These are phyloP conservation scores for Leccinum obscurum DNA, from an alignment of 768 basidiomycete genomes.

Conservation along the genomic window DNA sequence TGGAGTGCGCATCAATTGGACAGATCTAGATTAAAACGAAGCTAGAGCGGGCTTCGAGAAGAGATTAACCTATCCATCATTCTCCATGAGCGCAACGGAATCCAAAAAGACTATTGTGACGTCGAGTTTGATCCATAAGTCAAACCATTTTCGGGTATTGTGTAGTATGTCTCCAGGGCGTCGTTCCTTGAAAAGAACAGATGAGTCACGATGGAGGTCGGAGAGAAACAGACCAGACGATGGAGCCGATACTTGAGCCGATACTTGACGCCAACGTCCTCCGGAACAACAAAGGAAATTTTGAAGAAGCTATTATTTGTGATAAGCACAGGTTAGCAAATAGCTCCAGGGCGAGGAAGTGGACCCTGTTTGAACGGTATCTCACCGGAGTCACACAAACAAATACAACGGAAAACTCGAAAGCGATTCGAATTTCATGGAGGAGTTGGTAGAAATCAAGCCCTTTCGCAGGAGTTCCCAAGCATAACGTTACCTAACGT, in stretches of 20 bases:
- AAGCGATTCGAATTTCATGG: neutral
- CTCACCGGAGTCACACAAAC: neutral
- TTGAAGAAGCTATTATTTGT: too few species aligned
- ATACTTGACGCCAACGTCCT: neutral
- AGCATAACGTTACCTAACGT: too few species aligned
- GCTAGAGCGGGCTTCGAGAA: neutral
- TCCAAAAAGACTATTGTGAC: neutral
- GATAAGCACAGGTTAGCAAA: neutral
- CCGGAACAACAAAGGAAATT: neutral
- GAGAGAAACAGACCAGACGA: neutral
- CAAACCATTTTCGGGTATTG: too few species aligned
- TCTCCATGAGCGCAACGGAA: neutral
- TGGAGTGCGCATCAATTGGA: neutral
- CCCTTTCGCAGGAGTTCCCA: neutral
- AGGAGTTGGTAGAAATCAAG: neutral
- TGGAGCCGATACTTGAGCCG: neutral
- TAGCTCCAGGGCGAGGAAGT: neutral
- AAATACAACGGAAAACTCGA: neutral
- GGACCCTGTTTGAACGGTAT: neutral
- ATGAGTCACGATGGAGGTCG: constrained; percentile 1
- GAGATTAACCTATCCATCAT: neutral
- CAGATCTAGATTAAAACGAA: neutral
- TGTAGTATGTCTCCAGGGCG: neutral
- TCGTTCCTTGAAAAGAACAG: neutral
- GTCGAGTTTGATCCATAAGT: neutral